Conservation (phyloP, 805 yeast genomes). For the Hemisphaericaspora nanyangensis region DNA sequence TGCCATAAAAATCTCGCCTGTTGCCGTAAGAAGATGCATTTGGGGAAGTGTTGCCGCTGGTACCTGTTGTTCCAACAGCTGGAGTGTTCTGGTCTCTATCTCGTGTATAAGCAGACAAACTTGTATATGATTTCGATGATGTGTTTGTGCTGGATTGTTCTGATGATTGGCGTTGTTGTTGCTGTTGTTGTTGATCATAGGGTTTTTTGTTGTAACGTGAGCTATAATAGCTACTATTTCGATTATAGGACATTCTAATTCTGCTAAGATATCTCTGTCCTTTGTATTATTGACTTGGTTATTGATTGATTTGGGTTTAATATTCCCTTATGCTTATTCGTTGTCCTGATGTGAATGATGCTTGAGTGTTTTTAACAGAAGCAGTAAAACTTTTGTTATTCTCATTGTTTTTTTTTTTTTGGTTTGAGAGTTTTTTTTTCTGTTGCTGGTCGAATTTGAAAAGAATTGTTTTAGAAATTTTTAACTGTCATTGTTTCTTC, state of each 20-base stretch:
- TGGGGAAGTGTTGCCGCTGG: constrained; percentile 1
- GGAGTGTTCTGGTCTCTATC: neutral
- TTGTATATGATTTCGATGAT: neutral
- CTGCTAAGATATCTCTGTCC: too few species aligned
- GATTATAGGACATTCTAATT: constrained; percentile 10
- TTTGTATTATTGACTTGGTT: too few species aligned
- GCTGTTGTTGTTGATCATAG: neutral
- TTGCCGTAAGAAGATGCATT: constrained; percentile 4
- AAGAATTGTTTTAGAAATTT: too few species aligned
- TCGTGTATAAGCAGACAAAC: neutral
- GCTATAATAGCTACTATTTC: constrained; percentile 3
- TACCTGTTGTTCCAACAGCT: neutral
- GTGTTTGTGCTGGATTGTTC: neutral
- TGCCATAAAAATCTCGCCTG: constrained; percentile 7
- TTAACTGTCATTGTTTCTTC: too few species aligned
- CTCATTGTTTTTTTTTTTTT: too few species aligned
- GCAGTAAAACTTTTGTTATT: too few species aligned
- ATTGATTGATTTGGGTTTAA: too few species aligned
- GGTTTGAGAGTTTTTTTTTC: too few species aligned
- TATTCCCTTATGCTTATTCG: too few species aligned
- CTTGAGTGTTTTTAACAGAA: too few species aligned
- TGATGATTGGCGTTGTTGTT: neutral
- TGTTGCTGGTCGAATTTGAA: too few species aligned
- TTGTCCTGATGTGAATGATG: too few species aligned
- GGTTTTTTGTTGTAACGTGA: constrained; percentile 6